phyloP scores from a whole-genome alignment of 192 early-diverging fungal genomes.

The Diversispora epigaea region DNA sequence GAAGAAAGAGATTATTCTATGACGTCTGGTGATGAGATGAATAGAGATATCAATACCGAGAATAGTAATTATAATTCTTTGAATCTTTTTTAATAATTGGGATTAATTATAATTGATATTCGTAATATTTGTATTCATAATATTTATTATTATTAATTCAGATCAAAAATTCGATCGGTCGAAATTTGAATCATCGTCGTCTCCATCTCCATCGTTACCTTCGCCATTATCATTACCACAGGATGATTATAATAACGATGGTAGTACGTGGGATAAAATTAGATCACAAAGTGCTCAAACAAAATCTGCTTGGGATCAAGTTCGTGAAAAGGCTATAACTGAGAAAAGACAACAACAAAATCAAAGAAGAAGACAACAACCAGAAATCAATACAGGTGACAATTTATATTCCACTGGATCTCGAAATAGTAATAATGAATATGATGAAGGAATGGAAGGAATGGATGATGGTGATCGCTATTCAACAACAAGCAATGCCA shows the following conservation, averaged over 20 bases:
- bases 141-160: neutral
- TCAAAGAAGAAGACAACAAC: neutral
- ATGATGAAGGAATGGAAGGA: neutral
- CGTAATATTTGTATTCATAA: neutral
- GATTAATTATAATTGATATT: neutral
- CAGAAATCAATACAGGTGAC: neutral
- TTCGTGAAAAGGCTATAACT: neutral
- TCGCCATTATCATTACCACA: too few relatives aligned
- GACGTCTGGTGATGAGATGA: neutral
- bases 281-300: neutral
- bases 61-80: neutral
- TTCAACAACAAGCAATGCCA: too few relatives aligned
- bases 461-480: too few relatives aligned
- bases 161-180: too few relatives aligned
- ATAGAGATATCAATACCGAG: neutral
- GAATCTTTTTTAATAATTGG: too few relatives aligned
- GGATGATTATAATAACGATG: neutral
- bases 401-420: neutral
- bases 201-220: neutral
- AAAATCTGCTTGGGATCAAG: constrained; percentile 2
- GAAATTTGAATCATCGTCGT: neutral
- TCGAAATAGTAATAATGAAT: neutral
- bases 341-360: neutral
- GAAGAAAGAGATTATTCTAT: neutral
- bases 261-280: constrained; percentile 6